Conservation (phyloP, 768 basidiomycete species). For the Favolaschia claudopus region DNA sequence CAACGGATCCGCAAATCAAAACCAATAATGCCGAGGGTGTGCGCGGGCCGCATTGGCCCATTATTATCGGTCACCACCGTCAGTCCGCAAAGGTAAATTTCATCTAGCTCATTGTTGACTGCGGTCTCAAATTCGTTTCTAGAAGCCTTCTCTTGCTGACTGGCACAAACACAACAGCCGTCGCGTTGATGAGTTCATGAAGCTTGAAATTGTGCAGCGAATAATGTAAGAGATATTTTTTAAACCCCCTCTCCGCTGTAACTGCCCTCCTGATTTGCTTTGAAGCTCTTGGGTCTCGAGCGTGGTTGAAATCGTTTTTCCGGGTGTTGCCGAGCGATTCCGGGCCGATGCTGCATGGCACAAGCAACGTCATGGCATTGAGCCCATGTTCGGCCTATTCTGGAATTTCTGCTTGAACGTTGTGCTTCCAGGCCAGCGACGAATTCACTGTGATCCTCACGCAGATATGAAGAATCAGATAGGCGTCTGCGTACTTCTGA, state of each 20-base stretch:
- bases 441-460: conserved; percentile 35
- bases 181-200: background rate
- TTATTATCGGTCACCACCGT: conserved; percentile 5
- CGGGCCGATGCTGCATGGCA: conserved; percentile 19
- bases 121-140: background rate
- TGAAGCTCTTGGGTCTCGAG: background rate
- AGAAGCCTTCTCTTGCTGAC: background rate
- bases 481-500: conserved; percentile 35
- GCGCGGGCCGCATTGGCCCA: background rate
- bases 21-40: background rate
- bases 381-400: conserved; percentile 33
- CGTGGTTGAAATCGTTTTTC: conserved; percentile 24
- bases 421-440: conserved; percentile 5
- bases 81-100: background rate
- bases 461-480: conserved; percentile 40
- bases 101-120: background rate
- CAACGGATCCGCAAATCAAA: background rate
- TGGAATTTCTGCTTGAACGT: conserved; percentile 41
- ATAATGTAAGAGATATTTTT: background rate
- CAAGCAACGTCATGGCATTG: conserved; percentile 20
- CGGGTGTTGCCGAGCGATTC: conserved; percentile 27
- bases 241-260: background rate
- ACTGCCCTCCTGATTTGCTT: background rate
- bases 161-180: background rate
- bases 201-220: background rate